Evolutionary conservation across 2,329 filamentous ascomycete genomes (phyloP).

Genomic region (Ophiocordyceps camponoti-rufipedis): DNA sequence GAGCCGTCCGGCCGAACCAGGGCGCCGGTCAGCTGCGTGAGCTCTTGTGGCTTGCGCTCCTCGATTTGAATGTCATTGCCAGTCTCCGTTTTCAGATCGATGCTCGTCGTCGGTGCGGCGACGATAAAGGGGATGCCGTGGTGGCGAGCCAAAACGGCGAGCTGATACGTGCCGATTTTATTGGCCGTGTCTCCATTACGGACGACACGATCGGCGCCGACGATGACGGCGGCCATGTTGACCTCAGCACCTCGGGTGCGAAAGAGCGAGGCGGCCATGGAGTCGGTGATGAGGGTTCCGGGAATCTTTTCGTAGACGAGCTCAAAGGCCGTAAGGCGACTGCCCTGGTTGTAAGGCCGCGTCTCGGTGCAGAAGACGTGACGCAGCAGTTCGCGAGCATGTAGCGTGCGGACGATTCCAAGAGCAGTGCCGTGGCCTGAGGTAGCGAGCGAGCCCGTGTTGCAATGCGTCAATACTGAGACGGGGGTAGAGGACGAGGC

Average conservation of each 20-base stretch:
- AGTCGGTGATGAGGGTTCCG: slow-evolving; percentile 83
- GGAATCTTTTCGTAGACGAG: slow-evolving; percentile 88
- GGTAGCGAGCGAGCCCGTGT: slow-evolving; percentile 90
- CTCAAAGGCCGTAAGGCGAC: slow-evolving; percentile 85
- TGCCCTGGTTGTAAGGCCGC: slow-evolving; percentile 93
- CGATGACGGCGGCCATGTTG: slow-evolving; percentile 71
- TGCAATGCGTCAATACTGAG: slow-evolving; percentile 92
- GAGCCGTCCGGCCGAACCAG: slow-evolving; percentile 43
- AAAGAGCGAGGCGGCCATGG: slow-evolving; percentile 85
- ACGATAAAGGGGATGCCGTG: slow-evolving; percentile 92
- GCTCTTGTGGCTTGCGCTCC: slow-evolving; percentile 62
- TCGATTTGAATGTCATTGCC: slow-evolving; percentile 80
- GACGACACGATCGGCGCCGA: slow-evolving; percentile 87
- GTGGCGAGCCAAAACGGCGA: slow-evolving; percentile 75
- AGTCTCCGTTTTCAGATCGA: slow-evolving; percentile 64
- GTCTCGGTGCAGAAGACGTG: slow-evolving; percentile 96
- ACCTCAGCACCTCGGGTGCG: slow-evolving; percentile 38
- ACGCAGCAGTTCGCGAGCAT: slow-evolving; percentile 43
- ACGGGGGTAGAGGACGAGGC: slow-evolving; percentile 30
- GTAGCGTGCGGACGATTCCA: slow-evolving; percentile 77
- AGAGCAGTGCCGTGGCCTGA: slow-evolving; percentile 95
- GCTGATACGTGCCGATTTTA: slow-evolving; percentile 89
- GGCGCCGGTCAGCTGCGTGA: slow-evolving; percentile 71
- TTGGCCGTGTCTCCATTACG: slow-evolving; percentile 96
- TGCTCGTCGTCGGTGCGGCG: slow-evolving; percentile 83